Evolutionary conservation across 208 protist genomes (phyloP).

Genomic region (Leishmania aethiopica): DNA sequence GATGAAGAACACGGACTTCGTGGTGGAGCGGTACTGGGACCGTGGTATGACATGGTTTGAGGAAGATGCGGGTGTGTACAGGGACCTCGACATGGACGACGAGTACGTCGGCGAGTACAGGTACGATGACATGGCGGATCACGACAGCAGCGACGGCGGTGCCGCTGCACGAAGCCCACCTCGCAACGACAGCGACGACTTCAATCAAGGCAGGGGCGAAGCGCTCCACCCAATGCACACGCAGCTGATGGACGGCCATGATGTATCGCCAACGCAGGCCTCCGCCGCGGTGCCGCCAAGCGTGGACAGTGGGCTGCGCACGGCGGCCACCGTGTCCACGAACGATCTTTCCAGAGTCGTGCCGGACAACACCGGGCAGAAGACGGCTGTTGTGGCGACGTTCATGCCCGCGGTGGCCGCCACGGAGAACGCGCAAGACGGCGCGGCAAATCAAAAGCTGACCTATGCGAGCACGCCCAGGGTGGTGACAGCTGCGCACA

Average conservation of each 20-base stretch:
- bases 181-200: not conserved
- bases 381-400: not conserved
- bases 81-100: conserved; percentile 10
- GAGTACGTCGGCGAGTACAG: conserved; percentile 5
- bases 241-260: not conserved
- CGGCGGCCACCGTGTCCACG: not conserved
- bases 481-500: not conserved
- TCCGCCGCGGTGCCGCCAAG: not conserved
- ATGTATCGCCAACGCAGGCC: not conserved
- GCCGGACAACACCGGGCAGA: not conserved
- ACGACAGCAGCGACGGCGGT: conserved; percentile 1
- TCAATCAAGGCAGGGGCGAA: not conserved
- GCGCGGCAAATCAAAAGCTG: not conserved
- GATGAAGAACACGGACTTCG: conserved; percentile 55
- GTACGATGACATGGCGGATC: not conserved
- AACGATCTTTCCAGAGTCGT: not conserved
- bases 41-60: conserved; percentile 59
- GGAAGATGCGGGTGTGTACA: conserved; percentile 26
- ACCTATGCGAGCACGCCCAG: not conserved
- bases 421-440: not conserved
- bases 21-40: conserved; percentile 86
- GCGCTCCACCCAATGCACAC: not conserved
- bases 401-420: not conserved
- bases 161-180: not conserved
- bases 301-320: not conserved